These are phyloP conservation scores for Fusarium albidum DNA, from an alignment of 2,329 filamentous ascomycete genomes.

Conservation along the genomic window DNA sequence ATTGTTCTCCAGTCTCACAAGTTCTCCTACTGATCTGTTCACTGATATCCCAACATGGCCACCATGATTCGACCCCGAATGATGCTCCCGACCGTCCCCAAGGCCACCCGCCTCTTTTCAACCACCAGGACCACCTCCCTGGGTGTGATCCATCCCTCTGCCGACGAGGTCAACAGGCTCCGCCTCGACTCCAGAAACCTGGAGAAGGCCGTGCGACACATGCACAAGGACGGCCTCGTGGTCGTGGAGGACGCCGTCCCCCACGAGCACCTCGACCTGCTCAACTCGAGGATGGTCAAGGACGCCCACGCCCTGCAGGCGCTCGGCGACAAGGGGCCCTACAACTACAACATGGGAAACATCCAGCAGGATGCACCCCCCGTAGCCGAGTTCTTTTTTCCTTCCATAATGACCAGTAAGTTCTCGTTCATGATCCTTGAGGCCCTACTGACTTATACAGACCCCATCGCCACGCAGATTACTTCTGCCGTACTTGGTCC, in stretches of 20 bases:
- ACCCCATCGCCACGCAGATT: conserved; percentile 63
- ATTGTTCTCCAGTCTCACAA: not conserved
- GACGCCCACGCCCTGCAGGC: conserved; percentile 62
- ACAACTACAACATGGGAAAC: conserved; percentile 70
- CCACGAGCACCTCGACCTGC: conserved; percentile 57
- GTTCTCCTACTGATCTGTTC: too few relatives aligned
- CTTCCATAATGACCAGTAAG: conserved; percentile 63
- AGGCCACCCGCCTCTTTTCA: conserved; percentile 16
- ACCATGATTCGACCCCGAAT: conserved; percentile 23
- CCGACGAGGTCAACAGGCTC: conserved; percentile 48
- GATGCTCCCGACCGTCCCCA: conserved; percentile 8
- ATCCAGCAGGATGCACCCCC: conserved; percentile 68
- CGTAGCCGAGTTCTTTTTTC: conserved; percentile 56
- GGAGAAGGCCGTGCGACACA: conserved; percentile 60
- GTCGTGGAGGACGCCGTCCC: conserved; percentile 62
- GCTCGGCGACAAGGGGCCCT: conserved; percentile 62
- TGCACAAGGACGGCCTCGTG: conserved; percentile 64
- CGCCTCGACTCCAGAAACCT: conserved; percentile 58
- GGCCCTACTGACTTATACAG: conserved; percentile 40
- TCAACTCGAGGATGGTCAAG: conserved; percentile 67
- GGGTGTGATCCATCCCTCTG: conserved; percentile 47
- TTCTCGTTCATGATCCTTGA: not conserved
- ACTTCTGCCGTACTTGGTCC: conserved; percentile 64
- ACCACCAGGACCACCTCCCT: conserved; percentile 6
- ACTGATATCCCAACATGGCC: not conserved